Evolutionary conservation across 1,284 basidiomycete genomes (phyloP), one percentile per base, ranked within the genome.

Genomic region (Cryptococcus amylolentus): DNA sequence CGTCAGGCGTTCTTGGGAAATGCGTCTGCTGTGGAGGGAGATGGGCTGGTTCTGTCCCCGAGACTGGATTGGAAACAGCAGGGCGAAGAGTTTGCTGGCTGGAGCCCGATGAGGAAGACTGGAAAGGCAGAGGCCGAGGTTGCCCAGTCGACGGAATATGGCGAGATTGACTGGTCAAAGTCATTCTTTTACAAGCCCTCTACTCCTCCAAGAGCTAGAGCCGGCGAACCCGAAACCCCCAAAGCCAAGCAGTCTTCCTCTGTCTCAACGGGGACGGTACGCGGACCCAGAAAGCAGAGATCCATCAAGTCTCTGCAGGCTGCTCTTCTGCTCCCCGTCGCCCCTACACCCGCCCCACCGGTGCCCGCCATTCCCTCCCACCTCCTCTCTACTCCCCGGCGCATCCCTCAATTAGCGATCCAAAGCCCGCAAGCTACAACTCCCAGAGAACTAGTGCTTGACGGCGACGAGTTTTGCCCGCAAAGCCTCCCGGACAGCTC

Each of bases 101-200:
- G 73, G 73, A 61, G 62, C 40, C 52, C 59, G 23, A 42, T 53
- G 13, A 49, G 47, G 40, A 47, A 39, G 38, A 38, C 5, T 16
- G 44, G 14, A 13, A 39, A 41, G 14, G 26, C 7, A 27, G 35
- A 50, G 44, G 46, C 50, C 28, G 52, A 53, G 40, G 48, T 46
- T 12, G 37, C 13, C 38, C 14, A 57, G 41, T 43, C 14, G n/a
- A 27, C 20, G 27, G 26, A 38, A 26, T 26, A 46, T 16, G 41
- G 13, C 14, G 51, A 50, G 13, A 70, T 73, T 50, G 76, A 77
- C 59, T 77, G 72, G 56, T 66, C 73, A 6, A 71, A 73, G 59
- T 76, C 73, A 14, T 77, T 77, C 68, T 77, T 77, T 63, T 77
- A 77, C 63, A 73, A 73, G 56, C 76, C 76, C 7, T 44, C 64